Base-by-base conservation (phyloP, 306 rosid species). In the Sicyos edulis region DNA sequence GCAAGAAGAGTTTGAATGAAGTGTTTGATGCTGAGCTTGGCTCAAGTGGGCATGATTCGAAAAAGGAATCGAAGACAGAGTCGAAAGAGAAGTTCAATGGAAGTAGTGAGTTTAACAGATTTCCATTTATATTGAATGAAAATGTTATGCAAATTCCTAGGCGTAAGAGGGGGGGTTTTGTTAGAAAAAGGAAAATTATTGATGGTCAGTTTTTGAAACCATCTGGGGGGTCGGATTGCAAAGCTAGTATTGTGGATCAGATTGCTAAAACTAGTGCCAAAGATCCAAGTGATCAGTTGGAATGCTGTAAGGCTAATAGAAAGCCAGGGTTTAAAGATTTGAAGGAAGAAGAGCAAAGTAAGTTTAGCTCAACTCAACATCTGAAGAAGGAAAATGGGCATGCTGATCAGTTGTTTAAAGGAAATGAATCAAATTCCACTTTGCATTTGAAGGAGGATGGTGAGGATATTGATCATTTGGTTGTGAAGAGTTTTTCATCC, bases 101-200 rank as follows among this genome's bases (percentile, higher is more conserved):
- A 61, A 73, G 83, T 76, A 74, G 78, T 50, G 83, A 82, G 81
- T 54, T 77, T 7, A 73, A 85, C 71, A 72, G 82, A 19, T 75
- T 71, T 81, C 76, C 86, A 10, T 83, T 95, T 71, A 66, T 61
- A 70, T 78, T 88, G 75, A 80, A 58, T 57, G 86, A 76, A 68
- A 80, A 75, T 79, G 80, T 14, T 63, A 65, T 88, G 82, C 84
- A 70, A 80, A 83, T 95, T 59, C 99, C 99, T 0, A 91, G 81
- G 86, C 85, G 96, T 11, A 95, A 95, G 80, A 82, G 99, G 78
- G 90, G 86, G 74, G 78, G 66, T 14, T 60, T 83, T 70, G 88
- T 86, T 78, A 78, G 95, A 76, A 74, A 92, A 77, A 95, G 86
- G 78, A 95, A 91, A 82, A 49, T 70, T 6, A 82, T 75, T 55